phyloP scores from a whole-genome alignment of 1,139 yeast species.

The Starmera stellimalicola region DNA sequence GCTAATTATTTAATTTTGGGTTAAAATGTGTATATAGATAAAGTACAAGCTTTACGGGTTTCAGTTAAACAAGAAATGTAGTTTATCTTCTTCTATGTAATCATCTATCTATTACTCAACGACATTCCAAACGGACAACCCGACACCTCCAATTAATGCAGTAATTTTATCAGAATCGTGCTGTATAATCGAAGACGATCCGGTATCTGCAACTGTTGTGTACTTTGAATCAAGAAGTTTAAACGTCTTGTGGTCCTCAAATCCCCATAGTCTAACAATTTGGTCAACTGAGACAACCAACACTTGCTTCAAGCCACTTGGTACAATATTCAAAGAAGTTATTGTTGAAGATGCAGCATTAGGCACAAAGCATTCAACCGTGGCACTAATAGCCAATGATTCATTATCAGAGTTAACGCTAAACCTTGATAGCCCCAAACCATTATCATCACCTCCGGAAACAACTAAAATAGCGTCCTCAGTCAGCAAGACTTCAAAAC shows the following conservation, averaged over 20 bases:
- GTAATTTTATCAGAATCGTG: slow-evolving; percentile 19
- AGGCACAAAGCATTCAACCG: slow-evolving; percentile 27
- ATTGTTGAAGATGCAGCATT: slow-evolving; percentile 83
- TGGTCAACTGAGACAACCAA: slow-evolving; percentile 63
- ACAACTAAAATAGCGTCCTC: slow-evolving; percentile 19
- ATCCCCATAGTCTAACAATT: slow-evolving; percentile 55
- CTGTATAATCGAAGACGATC: slow-evolving; percentile 42
- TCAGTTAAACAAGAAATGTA: background rate
- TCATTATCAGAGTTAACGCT: slow-evolving; percentile 11
- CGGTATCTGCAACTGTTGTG: slow-evolving; percentile 88
- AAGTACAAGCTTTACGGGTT: background rate
- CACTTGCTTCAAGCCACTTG: slow-evolving; percentile 10
- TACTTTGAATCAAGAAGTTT: slow-evolving; percentile 35
- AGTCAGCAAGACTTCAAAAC: slow-evolving; percentile 25
- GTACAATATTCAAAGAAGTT: slow-evolving; percentile 44
- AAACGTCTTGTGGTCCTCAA: slow-evolving; percentile 24
- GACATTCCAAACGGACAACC: slow-evolving; percentile 45
- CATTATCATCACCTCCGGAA: slow-evolving; percentile 93
- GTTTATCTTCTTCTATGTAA: background rate
- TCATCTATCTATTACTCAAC: background rate
- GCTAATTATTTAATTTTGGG: background rate
- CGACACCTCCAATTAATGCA: slow-evolving; percentile 63
- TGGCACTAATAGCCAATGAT: slow-evolving; percentile 15
- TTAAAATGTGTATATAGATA: background rate
- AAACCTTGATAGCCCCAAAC: slow-evolving; percentile 41